Conservation (phyloP, 2,329 filamentous ascomycete genomes). For the Colletotrichum australisinense region DNA sequence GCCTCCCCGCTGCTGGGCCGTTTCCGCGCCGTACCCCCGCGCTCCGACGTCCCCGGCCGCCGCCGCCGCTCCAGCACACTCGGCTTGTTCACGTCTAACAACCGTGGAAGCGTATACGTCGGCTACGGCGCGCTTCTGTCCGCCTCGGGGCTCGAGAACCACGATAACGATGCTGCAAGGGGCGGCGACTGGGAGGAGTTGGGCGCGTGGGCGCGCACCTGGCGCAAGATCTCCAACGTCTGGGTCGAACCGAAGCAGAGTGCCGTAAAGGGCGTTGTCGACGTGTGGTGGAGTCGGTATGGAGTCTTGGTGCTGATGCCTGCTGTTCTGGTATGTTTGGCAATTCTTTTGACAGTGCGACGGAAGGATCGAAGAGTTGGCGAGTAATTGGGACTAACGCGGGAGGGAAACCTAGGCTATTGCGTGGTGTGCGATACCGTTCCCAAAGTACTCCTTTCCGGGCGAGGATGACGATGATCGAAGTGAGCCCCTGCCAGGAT, state of each 20-base stretch:
- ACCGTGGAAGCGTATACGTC: constrained; percentile 65
- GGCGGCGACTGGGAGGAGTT: constrained; percentile 45
- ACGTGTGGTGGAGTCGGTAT: constrained; percentile 74
- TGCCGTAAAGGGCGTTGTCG: constrained; percentile 68
- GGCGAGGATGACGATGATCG: constrained; percentile 53
- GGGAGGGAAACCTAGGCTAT: constrained; percentile 59
- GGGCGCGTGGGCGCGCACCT: constrained; percentile 49
- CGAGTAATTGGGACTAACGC: constrained; percentile 29
- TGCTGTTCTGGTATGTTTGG: constrained; percentile 64
- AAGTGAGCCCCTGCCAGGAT: constrained; percentile 40
- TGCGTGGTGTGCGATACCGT: constrained; percentile 73
- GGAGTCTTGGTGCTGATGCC: constrained; percentile 70
- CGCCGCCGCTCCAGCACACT: constrained; percentile 46
- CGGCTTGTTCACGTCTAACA: constrained; percentile 40
- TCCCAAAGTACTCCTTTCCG: constrained; percentile 70
- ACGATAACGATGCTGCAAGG: constrained; percentile 44
- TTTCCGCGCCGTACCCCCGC: constrained; percentile 71
- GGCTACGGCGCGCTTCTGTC: constrained; percentile 65
- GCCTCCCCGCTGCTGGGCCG: constrained; percentile 72
- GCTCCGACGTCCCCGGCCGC: constrained; percentile 42
- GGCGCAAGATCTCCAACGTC: constrained; percentile 58
- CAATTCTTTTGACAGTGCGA: neutral
- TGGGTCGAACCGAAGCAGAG: constrained; percentile 71
- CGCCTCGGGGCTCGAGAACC: constrained; percentile 52
- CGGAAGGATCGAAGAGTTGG: neutral